These are phyloP conservation scores for Rhodotorula sp. DNA, from an alignment of 1,284 basidiomycete species.

Conservation along the genomic window DNA sequence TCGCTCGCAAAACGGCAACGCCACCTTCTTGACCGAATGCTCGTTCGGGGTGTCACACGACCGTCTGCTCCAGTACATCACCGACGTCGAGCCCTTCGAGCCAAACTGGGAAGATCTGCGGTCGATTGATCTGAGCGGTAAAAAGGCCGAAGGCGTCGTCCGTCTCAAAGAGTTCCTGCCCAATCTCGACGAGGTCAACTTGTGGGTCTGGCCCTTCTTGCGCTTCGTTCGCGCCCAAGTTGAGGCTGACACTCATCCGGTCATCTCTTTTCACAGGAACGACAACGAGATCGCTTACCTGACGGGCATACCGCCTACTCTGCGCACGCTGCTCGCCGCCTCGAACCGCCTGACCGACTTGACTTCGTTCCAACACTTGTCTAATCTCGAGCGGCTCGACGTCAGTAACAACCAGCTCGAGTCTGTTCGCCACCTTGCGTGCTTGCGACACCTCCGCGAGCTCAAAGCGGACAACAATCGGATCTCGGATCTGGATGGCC, in stretches of 20 bases:
- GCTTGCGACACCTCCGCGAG: slow-evolving; percentile 80
- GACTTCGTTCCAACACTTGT: slow-evolving; percentile 83
- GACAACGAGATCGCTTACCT: slow-evolving; percentile 79
- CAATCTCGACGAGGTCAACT: slow-evolving; percentile 68
- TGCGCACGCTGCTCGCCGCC: slow-evolving; percentile 76
- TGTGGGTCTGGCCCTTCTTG: slow-evolving; percentile 59
- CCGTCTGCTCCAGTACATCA: slow-evolving; percentile 84
- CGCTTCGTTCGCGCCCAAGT: not conserved
- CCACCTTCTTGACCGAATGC: slow-evolving; percentile 84
- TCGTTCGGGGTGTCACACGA: slow-evolving; percentile 92
- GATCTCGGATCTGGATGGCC: slow-evolving; percentile 72
- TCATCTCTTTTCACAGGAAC: slow-evolving; percentile 54
- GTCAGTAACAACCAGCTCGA: slow-evolving; percentile 87
- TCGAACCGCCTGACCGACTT: slow-evolving; percentile 80
- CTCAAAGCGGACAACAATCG: slow-evolving; percentile 81
- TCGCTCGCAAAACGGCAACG: slow-evolving; percentile 52
- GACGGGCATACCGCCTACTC: slow-evolving; percentile 72
- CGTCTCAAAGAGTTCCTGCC: slow-evolving; percentile 93
- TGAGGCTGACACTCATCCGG: not conserved
- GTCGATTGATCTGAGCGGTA: slow-evolving; percentile 72
- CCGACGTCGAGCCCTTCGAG: slow-evolving; percentile 91
- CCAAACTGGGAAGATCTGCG: slow-evolving; percentile 85
- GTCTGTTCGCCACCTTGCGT: slow-evolving; percentile 75
- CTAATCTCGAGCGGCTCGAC: slow-evolving; percentile 82
- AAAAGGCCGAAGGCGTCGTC: slow-evolving; percentile 82